Base-by-base conservation (phyloP, 768 basidiomycete species). In the Neoboletus brunneissimus region DNA sequence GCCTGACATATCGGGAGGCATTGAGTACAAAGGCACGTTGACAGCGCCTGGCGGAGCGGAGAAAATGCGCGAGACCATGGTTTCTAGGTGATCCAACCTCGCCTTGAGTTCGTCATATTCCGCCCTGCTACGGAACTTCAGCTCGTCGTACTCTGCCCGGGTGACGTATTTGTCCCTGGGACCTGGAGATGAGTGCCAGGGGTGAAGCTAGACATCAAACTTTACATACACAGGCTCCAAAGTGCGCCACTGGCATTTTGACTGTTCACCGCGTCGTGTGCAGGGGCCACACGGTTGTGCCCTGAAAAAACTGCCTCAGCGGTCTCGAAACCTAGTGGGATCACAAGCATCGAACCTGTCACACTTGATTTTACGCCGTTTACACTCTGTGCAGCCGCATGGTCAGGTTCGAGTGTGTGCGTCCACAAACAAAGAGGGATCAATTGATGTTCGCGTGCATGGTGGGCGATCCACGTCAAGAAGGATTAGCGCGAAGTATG, bases 301-400 rank as follows among this genome's bases (percentile, higher is more conserved):
- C 69, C 91, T 89, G 64, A 37, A 58, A 60, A 67, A 73, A 18
- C 56, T 75, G 58, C 37, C 1, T 63, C 41, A 60, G 61, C 50
- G 29, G n/a, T 46, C 54, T 45, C n/a, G 15, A 47, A 50, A 60
- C 13, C 34, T 9, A 51, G 49, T 12, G 53, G 45, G 31, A 52
- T 20, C 18, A 67, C 51, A 59, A 53, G 57, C 35, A 47, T 61
- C 77, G 65, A 68, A 88, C 87, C 88, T 88, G 76, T 93, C 89
- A 71, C 91, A 93, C 68, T 88, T 89, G 72, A 92, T 92, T 78
- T 93, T 92, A 42, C 90, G 81, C 64, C 90, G 76, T 71, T 92
- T 92, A 71, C 90, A 92, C 71, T 91, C 91, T 91, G 66, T 47
- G 53, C 41, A 51, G 51, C 42, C 56, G 55, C 42, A 59, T 57